Conservation (phyloP, 805 yeast genomes). For the Candida argentea region DNA sequence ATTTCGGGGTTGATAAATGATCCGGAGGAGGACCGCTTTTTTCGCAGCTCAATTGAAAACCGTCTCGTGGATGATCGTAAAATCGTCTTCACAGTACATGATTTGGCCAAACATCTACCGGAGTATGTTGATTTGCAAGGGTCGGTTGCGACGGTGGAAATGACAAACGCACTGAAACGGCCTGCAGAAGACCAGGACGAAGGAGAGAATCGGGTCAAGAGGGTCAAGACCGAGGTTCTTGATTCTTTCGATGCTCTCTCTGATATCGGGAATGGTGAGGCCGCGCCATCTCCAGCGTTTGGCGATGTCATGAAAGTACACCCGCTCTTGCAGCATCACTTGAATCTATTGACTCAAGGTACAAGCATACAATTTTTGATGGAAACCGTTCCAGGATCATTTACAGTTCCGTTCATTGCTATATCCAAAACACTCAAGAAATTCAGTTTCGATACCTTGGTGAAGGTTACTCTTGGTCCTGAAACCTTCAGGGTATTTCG, state of each 20-base stretch:
- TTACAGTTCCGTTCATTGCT: slow-evolving; percentile 52
- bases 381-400: slow-evolving; percentile 45
- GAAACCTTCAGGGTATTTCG: slow-evolving; percentile 66
- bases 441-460: slow-evolving; percentile 43
- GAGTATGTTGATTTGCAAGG: slow-evolving; percentile 33
- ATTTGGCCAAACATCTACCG: slow-evolving; percentile 26
- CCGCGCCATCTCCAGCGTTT: too few relatives aligned
- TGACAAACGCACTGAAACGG: slow-evolving; percentile 22
- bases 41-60: slow-evolving; percentile 20
- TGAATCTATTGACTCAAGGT: slow-evolving; percentile 51
- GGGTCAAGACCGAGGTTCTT: slow-evolving; percentile 27
- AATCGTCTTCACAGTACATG: slow-evolving; percentile 28
- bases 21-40: slow-evolving; percentile 27
- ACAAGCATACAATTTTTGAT: slow-evolving; percentile 47
- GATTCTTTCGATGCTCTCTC: slow-evolving; percentile 1
- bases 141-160: too few relatives aligned
- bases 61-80: slow-evolving; percentile 22
- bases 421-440: slow-evolving; percentile 37
- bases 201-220: slow-evolving; percentile 14
- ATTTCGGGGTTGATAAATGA: slow-evolving; percentile 44
- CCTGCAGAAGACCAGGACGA: slow-evolving; percentile 6
- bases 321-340: slow-evolving; percentile 47
- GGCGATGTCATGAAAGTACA: too few relatives aligned
- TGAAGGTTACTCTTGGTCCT: slow-evolving; percentile 54
- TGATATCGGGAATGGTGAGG: slow-evolving; percentile 11